Percentiles rank a stretch among this genome's conserved stretches.
Evolutionary conservation across 331 rosid species (phyloP).

Genomic region (Malus hybrid): DNA sequence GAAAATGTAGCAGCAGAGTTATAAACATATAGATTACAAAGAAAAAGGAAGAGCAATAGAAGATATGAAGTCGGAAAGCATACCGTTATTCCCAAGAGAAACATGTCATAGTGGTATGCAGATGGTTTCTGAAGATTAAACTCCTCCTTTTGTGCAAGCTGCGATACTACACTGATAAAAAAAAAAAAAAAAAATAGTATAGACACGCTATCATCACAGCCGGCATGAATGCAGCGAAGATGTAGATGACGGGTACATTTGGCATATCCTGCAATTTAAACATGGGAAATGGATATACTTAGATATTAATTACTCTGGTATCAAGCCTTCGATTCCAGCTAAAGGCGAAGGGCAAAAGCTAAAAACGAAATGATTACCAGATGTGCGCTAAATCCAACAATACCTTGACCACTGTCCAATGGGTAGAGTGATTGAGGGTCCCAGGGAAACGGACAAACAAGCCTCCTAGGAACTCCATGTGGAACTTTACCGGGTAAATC

Average conservation of each 20-base stretch:
- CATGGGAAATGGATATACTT: constrained; percentile 4
- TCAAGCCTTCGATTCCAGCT: neutral
- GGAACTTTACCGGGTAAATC: constrained; percentile 44
- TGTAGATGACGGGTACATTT: constrained; percentile 42
- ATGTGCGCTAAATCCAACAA: neutral
- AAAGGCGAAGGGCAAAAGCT: neutral
- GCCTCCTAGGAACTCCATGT: constrained; percentile 71
- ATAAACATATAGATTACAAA: neutral
- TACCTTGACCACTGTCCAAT: constrained; percentile 81
- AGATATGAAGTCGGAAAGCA: constrained; percentile 1
- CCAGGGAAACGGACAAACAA: constrained; percentile 68
- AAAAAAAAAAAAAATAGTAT: constrained; percentile 34
- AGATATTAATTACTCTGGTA: neutral
- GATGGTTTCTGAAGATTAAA: constrained; percentile 82
- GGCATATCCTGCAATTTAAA: constrained; percentile 60
- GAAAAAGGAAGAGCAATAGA: neutral
- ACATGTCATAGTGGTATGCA: constrained; percentile 68
- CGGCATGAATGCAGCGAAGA: constrained; percentile 55
- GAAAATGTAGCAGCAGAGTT: neutral
- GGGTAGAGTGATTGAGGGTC: constrained; percentile 59
- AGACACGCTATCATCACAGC: constrained; percentile 75
- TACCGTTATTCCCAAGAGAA: constrained; percentile 67
- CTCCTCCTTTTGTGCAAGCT: constrained; percentile 74
- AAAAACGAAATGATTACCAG: too few relatives aligned
- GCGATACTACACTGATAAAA: constrained; percentile 57